Base-by-base conservation (phyloP, 768 basidiomycete genomes). In the Suillus decipiens region DNA sequence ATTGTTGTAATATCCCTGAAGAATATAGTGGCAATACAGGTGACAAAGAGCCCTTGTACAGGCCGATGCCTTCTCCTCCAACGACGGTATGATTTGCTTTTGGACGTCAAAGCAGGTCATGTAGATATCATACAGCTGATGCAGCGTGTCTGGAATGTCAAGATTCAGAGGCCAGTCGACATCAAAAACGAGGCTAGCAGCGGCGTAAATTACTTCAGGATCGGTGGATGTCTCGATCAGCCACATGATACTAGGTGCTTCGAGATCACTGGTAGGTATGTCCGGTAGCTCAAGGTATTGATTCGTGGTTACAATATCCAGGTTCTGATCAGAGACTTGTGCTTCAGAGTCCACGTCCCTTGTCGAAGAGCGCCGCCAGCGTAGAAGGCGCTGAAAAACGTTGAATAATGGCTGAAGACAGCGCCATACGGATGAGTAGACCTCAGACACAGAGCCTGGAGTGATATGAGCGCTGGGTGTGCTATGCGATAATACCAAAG, bases 151-250 rank as follows among this genome's bases (percentile, higher is more conserved):
- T 24, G 47, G 28, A 7, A 28, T 7, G 14, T 24, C 47, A 48
- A 48, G 24, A 48, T 48, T 24, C 24, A 48, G 24, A n/a, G 47
- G 47, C 47, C 47, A 48, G 24, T 48, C 24, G 2, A 48, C 47
- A 5, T 6, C 14, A 14, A 14, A 24, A 48, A 48, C 47, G 28
- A 47, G 45, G 5, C 5, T 5, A 47, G 45, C 22, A 24, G 45
- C 22, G 5, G 22, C 45, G 1, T 12, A 14, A 15, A 48, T 24
- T 15, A 48, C 42, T 45, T 51, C 65, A 22, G 65, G 66, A 66
- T 70, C 67, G 3, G 59, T 69, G 19, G 70, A 70, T 5, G 61
- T 70, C 48, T 66, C 64, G 15, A 70, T 59, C 8, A 70, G 51
- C 70, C 69, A 70, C 41, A 36, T 37, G 19, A 70, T 64, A 3